phyloP scores from a whole-genome alignment of 2,329 filamentous ascomycete genomes.

The Neofusicoccum kwambonambiense region DNA sequence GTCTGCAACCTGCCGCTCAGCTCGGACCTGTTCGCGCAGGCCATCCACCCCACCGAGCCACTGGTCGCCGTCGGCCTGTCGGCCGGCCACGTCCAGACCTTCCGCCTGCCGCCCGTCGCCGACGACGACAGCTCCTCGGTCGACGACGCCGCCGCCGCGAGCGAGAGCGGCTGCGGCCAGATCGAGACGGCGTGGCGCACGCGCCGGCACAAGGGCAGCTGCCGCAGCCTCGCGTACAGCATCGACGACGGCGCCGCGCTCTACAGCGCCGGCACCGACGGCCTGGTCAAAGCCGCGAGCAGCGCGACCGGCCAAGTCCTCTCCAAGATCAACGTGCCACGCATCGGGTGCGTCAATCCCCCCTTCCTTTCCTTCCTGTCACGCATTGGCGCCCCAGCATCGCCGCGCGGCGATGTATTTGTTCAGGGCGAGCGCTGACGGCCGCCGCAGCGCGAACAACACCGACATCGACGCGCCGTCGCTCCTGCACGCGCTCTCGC shows the following conservation, averaged over 20 bases:
- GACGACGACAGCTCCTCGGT: slow-evolving; percentile 47
- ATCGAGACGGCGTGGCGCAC: slow-evolving; percentile 87
- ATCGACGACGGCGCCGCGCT: slow-evolving; percentile 75
- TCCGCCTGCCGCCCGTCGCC: slow-evolving; percentile 65
- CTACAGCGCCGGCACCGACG: slow-evolving; percentile 62
- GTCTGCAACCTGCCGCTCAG: slow-evolving; percentile 84
- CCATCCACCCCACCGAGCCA: slow-evolving; percentile 79
- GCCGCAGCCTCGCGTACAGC: slow-evolving; percentile 75
- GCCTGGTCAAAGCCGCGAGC: slow-evolving; percentile 61
- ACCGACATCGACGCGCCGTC: slow-evolving; percentile 68
- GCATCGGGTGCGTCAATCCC: slow-evolving; percentile 34
- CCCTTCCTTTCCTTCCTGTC: background rate
- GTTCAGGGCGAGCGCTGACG: too few species aligned
- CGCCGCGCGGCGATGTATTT: slow-evolving; percentile 28
- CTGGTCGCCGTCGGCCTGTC: slow-evolving; percentile 83
- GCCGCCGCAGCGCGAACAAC: slow-evolving; percentile 23
- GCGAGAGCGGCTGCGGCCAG: slow-evolving; percentile 65
- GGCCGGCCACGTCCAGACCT: slow-evolving; percentile 81
- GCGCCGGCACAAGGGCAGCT: slow-evolving; percentile 89
- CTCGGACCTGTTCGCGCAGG: slow-evolving; percentile 85
- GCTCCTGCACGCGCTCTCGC: slow-evolving; percentile 78
- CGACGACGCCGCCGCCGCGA: slow-evolving; percentile 48
- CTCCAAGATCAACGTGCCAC: slow-evolving; percentile 78
- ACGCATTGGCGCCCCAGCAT: background rate
- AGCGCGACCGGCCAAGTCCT: slow-evolving; percentile 64